Evolutionary conservation across 1,284 basidiomycete species (phyloP).

Genomic region (Somion occarium): DNA sequence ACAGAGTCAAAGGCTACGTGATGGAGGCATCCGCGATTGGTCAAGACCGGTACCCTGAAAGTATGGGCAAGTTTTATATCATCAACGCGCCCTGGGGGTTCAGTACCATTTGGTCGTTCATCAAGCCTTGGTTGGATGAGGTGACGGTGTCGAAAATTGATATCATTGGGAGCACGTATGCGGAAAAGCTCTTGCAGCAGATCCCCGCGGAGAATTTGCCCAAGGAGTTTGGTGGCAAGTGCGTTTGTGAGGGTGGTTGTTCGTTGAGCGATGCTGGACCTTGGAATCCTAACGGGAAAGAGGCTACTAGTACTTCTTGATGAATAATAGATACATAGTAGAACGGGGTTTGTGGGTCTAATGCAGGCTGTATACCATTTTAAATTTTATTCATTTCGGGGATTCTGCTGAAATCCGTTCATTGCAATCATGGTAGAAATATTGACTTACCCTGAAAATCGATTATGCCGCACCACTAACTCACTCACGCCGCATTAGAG

Average conservation of each 20-base stretch:
- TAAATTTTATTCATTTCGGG: too few species aligned
- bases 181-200: conserved; percentile 70
- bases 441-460: too few species aligned
- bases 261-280: conserved; percentile 89
- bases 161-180: conserved; percentile 68
- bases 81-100: conserved; percentile 94
- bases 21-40: conserved; percentile 76
- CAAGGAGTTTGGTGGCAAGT: conserved; percentile 79
- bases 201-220: conserved; percentile 86
- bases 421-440: too few species aligned
- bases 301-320: too few species aligned
- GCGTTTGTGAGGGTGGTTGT: conserved; percentile 79
- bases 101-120: conserved; percentile 81
- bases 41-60: conserved; percentile 90
- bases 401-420: too few species aligned
- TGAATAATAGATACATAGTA: too few species aligned
- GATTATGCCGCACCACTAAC: too few species aligned
- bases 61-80: conserved; percentile 97
- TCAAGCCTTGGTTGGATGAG: conserved; percentile 94
- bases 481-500: background rate
- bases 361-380: too few species aligned
- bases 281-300: conserved; percentile 64
- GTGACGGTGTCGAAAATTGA: conserved; percentile 93
- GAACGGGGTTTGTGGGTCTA: too few species aligned
- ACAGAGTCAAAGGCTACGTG: conserved; percentile 92